Percentiles rank a stretch among this genome's conserved stretches.
Conservation (phyloP, 179 eudicot genomes). For the Spinacia oleracea region DNA sequence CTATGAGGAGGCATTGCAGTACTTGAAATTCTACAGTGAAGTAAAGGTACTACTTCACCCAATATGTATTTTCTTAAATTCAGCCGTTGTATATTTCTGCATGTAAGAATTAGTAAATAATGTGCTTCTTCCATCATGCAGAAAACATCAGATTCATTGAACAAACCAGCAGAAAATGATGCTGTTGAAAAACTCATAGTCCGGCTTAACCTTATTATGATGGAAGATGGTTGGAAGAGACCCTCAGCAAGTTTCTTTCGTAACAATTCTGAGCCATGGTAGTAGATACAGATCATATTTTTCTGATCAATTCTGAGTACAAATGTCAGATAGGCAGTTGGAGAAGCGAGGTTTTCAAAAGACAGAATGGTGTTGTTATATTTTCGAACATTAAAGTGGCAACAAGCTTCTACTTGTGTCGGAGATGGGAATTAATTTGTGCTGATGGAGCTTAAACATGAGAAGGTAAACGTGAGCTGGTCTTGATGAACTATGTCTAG, state of each 20-base stretch:
- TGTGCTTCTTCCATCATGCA: conserved; percentile 23
- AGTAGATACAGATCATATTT: conserved; percentile 9
- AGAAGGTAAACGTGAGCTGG: conserved; percentile 13
- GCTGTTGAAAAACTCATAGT: conserved; percentile 66
- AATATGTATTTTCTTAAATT: background rate
- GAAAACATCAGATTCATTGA: conserved; percentile 34
- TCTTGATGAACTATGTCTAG: conserved; percentile 9
- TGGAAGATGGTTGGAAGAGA: conserved; percentile 80
- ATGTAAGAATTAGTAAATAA: conserved; percentile 4
- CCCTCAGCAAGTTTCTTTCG: conserved; percentile 51
- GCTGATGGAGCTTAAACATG: background rate
- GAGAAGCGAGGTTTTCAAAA: background rate
- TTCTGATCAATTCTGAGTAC: background rate
- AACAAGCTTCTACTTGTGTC: background rate
- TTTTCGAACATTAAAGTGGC: background rate
- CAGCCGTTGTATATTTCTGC: background rate
- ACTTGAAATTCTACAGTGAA: conserved; percentile 60
- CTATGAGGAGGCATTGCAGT: conserved; percentile 64
- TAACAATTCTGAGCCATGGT: conserved; percentile 82
- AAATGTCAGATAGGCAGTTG: background rate
- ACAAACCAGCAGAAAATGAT: conserved; percentile 38
- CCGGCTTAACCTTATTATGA: conserved; percentile 73
- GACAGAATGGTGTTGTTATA: background rate
- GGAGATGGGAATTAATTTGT: background rate
- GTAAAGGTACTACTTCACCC: conserved; percentile 44